A percentile compares a stretch with the other conserved stretches of the same genome.
phyloP scores from a whole-genome alignment of 2,329 filamentous ascomycete species.

The Alternaria sp. region DNA sequence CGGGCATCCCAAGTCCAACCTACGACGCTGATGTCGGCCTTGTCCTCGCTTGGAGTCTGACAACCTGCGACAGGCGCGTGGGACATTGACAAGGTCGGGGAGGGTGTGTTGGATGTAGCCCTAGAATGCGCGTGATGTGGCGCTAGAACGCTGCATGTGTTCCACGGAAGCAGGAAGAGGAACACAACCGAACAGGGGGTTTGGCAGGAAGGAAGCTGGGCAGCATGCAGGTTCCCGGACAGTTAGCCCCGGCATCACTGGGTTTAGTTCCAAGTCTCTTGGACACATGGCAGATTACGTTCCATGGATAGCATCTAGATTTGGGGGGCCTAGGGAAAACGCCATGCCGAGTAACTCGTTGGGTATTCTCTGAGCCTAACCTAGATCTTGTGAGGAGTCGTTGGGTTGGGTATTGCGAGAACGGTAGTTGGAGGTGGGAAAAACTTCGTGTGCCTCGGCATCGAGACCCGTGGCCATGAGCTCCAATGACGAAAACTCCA shows the following conservation, averaged over 20 bases:
- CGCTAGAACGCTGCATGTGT: conserved; percentile 1
- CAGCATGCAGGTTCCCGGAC: conserved; percentile 1
- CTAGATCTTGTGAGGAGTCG: not conserved
- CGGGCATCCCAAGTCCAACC: not conserved
- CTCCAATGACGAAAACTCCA: not conserved
- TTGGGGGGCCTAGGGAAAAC: not conserved
- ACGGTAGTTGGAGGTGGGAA: not conserved
- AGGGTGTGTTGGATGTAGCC: not conserved
- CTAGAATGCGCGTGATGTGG: conserved; percentile 1
- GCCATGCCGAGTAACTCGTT: not conserved
- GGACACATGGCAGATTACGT: not conserved
- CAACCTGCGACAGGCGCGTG: not conserved
- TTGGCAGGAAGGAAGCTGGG: not conserved
- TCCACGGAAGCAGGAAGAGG: not conserved
- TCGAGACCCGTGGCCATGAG: not conserved
- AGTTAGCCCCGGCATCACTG: not conserved
- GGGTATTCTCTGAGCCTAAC: not conserved
- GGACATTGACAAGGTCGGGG: not conserved
- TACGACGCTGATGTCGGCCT: not conserved
- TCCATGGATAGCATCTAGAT: not conserved
- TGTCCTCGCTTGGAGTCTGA: not conserved
- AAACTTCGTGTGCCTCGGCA: not conserved
- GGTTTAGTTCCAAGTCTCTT: not conserved
- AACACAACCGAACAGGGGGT: not conserved
- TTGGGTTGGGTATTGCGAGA: not conserved